Conservation (phyloP, 2,329 filamentous ascomycete genomes). For the Calonectria montana region DNA sequence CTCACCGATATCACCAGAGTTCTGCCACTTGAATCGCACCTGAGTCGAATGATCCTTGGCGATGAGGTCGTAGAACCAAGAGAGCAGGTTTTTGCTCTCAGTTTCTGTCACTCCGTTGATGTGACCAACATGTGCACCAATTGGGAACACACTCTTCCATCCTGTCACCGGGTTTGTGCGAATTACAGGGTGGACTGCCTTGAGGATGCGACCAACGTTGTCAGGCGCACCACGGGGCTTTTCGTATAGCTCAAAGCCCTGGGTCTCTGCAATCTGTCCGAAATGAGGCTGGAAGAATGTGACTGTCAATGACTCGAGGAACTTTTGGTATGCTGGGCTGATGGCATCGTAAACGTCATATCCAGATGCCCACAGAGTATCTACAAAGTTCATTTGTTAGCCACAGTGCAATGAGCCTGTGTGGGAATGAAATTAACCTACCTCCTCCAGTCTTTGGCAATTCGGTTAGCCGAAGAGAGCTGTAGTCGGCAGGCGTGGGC, state of each 20-base stretch:
- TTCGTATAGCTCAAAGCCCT: conserved; percentile 59
- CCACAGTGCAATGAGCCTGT: not conserved
- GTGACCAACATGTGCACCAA: conserved; percentile 61
- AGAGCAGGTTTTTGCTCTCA: conserved; percentile 60
- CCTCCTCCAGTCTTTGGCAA: conserved; percentile 66
- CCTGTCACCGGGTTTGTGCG: conserved; percentile 69
- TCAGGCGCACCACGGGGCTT: conserved; percentile 60
- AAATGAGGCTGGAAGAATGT: conserved; percentile 64
- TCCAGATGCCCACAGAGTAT: conserved; percentile 75
- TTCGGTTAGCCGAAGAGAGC: conserved; percentile 64
- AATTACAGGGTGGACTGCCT: conserved; percentile 65
- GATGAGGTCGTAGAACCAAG: conserved; percentile 63
- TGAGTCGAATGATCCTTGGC: conserved; percentile 68
- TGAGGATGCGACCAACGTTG: conserved; percentile 60
- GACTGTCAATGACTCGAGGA: conserved; percentile 69
- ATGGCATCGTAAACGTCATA: conserved; percentile 76
- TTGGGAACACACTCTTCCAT: conserved; percentile 66
- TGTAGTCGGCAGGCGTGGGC: conserved; percentile 71
- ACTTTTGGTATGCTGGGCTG: conserved; percentile 64
- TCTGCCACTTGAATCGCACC: conserved; percentile 58
- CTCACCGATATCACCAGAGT: conserved; percentile 55
- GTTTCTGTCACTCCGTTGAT: conserved; percentile 62
- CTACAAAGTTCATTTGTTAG: conserved; percentile 39
- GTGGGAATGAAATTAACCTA: conserved; percentile 38
- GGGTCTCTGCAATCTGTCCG: conserved; percentile 56